Evolutionary conservation across 768 basidiomycete genomes (phyloP).

Genomic region (Phaeotremella skinneri): DNA sequence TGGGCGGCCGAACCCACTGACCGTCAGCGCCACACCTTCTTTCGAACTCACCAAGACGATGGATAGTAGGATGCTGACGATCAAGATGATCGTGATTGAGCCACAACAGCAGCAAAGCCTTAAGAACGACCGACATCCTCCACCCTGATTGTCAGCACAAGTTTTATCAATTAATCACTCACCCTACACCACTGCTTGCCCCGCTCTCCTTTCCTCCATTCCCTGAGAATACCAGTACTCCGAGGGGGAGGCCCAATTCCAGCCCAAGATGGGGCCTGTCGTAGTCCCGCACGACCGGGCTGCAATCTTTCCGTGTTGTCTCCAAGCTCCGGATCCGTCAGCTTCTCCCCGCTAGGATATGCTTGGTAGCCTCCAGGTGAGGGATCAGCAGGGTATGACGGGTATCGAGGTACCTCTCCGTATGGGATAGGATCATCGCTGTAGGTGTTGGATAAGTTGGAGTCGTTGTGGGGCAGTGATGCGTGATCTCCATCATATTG

Average conservation of each 20-base stretch:
- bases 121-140: conserved; percentile 38
- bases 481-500: neutral
- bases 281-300: conserved; percentile 32
- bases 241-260: conserved; percentile 39
- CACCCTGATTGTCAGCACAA: conserved; percentile 34
- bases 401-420: conserved; percentile 23
- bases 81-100: conserved; percentile 36
- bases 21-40: neutral
- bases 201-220: conserved; percentile 51
- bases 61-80: conserved; percentile 43
- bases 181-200: conserved; percentile 51
- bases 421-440: conserved; percentile 17
- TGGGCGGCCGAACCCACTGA: conserved; percentile 50
- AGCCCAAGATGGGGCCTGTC: conserved; percentile 33
- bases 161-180: conserved; percentile 9
- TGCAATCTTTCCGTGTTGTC: conserved; percentile 29
- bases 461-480: neutral
- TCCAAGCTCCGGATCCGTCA: conserved; percentile 12
- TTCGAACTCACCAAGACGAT: conserved; percentile 40
- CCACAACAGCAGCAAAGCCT: conserved; percentile 47
- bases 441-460: conserved; percentile 11
- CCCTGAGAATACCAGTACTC: conserved; percentile 49
- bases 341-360: conserved; percentile 34
- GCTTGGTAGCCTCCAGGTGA: conserved; percentile 6
- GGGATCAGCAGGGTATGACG: conserved; percentile 22